Base-by-base conservation (phyloP, 1,284 basidiomycete species). In the Ceratobasidium sp. region DNA sequence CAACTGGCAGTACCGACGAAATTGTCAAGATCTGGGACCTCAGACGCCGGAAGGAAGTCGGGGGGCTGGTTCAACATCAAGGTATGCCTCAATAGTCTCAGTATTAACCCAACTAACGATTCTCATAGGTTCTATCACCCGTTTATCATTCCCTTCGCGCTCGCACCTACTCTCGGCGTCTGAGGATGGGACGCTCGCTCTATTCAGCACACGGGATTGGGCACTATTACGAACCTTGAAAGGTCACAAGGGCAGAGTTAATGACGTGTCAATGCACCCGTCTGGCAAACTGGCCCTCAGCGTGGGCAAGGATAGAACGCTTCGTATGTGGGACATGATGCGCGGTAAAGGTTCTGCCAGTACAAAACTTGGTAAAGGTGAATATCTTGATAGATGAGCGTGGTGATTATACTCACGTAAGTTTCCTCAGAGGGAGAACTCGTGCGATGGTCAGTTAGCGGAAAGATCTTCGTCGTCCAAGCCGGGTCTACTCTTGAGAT, bases 291-390 rank as follows among this genome's bases (percentile, higher is more conserved):
- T 98, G 16, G 95, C 90, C 0, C 78, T 99, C 30, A 92, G 88
- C 72, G 94, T 98, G 0, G 96, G 96, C 11, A 89, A 89, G 74
- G 96, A 99, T 76, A 82, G 86, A 71, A 93, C 91, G 7, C 77
- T 98, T 70, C 85, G 95, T 57, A 96, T 98, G 94, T 99, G 96
- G 96, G 96, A 99, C 80, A 81, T 99, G 52, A 97, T 98, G 91
- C 83, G 95, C 53, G 96, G 95, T 1, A 90, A 90, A 76, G 92
- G 92, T 1, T 87, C 88, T 13, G 93, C 93, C 2, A 95, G 92
- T 75, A 90, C 89, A 39, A 93, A 95, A 75, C 79, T 97, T 3
- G 91, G 91, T 16, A 88, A 88, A 79, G 93, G 92, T 91, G 71
- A 62, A 81, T 76, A 66, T 7, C 9, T n/a, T n/a, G n/a, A 62